A percentile compares a stretch with the other conserved stretches of the same genome.
These are phyloP conservation scores for Trametes pubescens DNA, from an alignment of 1,284 basidiomycete genomes.

Conservation along the genomic window DNA sequence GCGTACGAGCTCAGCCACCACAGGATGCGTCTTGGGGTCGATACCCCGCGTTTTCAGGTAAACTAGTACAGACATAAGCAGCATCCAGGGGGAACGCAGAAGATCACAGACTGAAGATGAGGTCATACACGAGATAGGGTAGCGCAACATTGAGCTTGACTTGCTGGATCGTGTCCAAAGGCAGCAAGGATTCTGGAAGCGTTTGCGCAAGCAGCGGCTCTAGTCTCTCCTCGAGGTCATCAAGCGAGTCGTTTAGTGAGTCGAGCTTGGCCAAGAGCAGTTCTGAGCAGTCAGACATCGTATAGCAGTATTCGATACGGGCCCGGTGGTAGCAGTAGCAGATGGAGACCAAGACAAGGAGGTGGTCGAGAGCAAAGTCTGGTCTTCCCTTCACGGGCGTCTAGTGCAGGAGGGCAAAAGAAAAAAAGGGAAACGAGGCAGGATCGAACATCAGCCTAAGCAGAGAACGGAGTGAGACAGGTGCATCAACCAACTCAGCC, in stretches of 20 bases:
- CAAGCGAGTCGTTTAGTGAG: slow-evolving; percentile 62
- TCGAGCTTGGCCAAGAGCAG: slow-evolving; percentile 64
- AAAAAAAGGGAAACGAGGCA: slow-evolving; percentile 28
- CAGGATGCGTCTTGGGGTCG: slow-evolving; percentile 79
- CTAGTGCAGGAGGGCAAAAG: not conserved
- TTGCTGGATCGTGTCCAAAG: slow-evolving; percentile 77
- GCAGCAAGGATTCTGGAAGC: slow-evolving; percentile 68
- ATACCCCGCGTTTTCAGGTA: slow-evolving; percentile 81
- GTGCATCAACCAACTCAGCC: slow-evolving; percentile 86
- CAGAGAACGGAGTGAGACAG: slow-evolving; percentile 78
- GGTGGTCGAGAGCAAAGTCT: not conserved
- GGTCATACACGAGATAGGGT: slow-evolving; percentile 83
- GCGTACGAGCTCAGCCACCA: slow-evolving; percentile 75
- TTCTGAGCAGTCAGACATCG: slow-evolving; percentile 63
- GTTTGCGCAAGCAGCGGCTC: slow-evolving; percentile 70
- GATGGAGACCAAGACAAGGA: not conserved
- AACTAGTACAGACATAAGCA: slow-evolving; percentile 51
- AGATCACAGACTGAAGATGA: slow-evolving; percentile 74
- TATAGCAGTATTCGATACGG: not conserved
- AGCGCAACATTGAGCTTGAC: slow-evolving; percentile 79
- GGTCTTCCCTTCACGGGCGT: no score
- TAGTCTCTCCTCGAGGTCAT: slow-evolving; percentile 69
- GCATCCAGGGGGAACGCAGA: slow-evolving; percentile 12
- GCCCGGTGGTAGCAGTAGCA: not conserved
- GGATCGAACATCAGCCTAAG: no score